These are phyloP conservation scores for Claviceps sp. DNA, from an alignment of 2,329 filamentous ascomycete species.

Conservation along the genomic window DNA sequence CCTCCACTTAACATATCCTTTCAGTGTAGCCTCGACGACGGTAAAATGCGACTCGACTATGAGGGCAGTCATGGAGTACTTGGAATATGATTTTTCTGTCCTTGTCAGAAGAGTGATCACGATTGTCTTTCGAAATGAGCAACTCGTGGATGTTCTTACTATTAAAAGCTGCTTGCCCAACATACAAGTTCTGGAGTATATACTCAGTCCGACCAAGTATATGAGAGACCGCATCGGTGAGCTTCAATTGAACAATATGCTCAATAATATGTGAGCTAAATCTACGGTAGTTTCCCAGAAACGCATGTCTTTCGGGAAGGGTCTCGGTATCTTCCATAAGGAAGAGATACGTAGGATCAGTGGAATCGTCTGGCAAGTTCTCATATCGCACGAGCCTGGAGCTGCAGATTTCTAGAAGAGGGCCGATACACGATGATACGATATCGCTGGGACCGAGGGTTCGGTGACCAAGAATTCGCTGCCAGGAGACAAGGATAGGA, in stretches of 20 bases:
- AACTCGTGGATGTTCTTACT: constrained; percentile 27
- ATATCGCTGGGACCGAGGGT: constrained; percentile 51
- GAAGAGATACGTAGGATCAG: constrained; percentile 68
- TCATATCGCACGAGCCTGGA: constrained; percentile 79
- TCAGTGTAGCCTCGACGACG: constrained; percentile 76
- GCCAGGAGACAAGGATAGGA: constrained; percentile 82
- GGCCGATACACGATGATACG: constrained; percentile 51
- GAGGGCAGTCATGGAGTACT: constrained; percentile 58
- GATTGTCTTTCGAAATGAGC: not conserved
- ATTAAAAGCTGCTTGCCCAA: constrained; percentile 52
- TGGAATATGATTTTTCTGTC: constrained; percentile 45
- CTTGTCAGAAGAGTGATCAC: constrained; percentile 2
- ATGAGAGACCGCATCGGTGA: constrained; percentile 74
- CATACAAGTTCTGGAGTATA: constrained; percentile 63
- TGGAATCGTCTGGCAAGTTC: constrained; percentile 65
- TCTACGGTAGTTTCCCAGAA: constrained; percentile 86
- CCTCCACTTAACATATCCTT: constrained; percentile 76
- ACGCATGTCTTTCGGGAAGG: constrained; percentile 82
- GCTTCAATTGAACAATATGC: constrained; percentile 65
- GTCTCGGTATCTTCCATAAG: constrained; percentile 92
- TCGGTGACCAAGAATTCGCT: constrained; percentile 60
- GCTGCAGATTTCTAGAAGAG: constrained; percentile 71
- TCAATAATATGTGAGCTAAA: constrained; percentile 85
- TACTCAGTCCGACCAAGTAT: constrained; percentile 70
- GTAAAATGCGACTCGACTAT: constrained; percentile 81